Evolutionary conservation across 306 rosid genomes (phyloP), one percentile per base, ranked within the genome.

Genomic region (Dryas drummondii): DNA sequence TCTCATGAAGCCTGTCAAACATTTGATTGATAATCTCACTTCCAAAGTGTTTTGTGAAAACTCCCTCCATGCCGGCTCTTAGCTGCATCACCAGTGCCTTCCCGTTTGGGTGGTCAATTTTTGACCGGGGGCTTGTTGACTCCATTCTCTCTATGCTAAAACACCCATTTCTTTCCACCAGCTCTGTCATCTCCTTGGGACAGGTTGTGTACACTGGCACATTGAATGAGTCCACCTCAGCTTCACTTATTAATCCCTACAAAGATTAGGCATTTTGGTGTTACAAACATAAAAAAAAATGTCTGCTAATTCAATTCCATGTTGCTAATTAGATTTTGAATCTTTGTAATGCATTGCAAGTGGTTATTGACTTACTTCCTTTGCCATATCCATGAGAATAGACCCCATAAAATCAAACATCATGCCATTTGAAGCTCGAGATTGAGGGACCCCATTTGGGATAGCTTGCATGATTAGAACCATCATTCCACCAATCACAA

Each of bases 401-500:
- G 78, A 74, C 32, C 71, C 71, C 49, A 74, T 9, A 63, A 74
- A 26, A 49, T 63, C 52, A 50, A 74, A 61, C 61, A 63, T 12
- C 4, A 74, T 22, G 67, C 70, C 53, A 8, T 5, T n/a, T 41
- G 54, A 19, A 12, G 32, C 10, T 16, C 41, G 5, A 66, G 64
- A 26, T 2, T 10, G 14, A 41, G 56, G 50, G 44, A 27, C n/a
- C 32, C 66, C 65, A 12, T 53, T 4, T 44, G 56, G 78, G 37
- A 44, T 40, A 32, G 19, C 4, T 7, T 40, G 53, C 48, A 68
- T 64, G 54, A 66, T 12, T 22, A 75, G 14, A 10, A 66, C 66
- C 79, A 66, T 14, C 44, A 66, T 41, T n/a, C 79, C 79, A 65
- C 79, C 73, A 11, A 4, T 65, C 55, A 26, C 49, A 54, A 75